Base-by-base conservation (phyloP, 768 basidiomycete species). In the Russula olivacea region DNA sequence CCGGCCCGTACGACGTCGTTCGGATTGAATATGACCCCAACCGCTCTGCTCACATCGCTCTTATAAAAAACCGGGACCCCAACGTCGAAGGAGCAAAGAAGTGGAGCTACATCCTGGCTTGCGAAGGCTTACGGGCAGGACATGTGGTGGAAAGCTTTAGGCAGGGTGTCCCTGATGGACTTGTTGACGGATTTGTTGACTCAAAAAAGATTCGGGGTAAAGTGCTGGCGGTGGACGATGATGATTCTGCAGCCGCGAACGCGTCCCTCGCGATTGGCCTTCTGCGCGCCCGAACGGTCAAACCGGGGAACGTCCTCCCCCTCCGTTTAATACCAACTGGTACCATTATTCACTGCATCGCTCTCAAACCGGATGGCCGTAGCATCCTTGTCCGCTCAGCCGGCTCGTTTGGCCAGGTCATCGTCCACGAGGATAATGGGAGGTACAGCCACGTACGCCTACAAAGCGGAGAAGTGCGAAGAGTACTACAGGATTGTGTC, bases 11-110 rank as follows among this genome's bases (percentile, higher is more conserved):
- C 70, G 91, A 95, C 68, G 93, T 98, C 50, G 82, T 95, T 4
- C 83, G 97, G 52, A 91, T 99, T 68, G 97, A 98, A 76, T 99
- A 96, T 71, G 97, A 98, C 77, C 97, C 97, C 0, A 90, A 90
- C 4, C 82, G 97, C 49, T 90, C 87, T 40, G 93, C 91, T 8
- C 97, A 99, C 73, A 96, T 99, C 71, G 96, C 97, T 2, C 81
- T 99, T 63, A 72, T 98, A 71, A 80, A 80, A 71, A 87, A 83
- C 71, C 78, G 86, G 55, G 78, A 85, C 67, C 72, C 79, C 4
- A 72, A 71, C 10, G 79, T 82, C 36, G 77, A 80, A 64, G 88
- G 83, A 1, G 73, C 61, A 63, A 77, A 81, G 64, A 80, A 77
- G 69, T 96, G 89, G 86, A 89, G 85, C 70, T 99, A 99, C 72